These are phyloP conservation scores for Yarrowia sp. DNA, from an alignment of 805 yeast genomes.

Conservation along the genomic window DNA sequence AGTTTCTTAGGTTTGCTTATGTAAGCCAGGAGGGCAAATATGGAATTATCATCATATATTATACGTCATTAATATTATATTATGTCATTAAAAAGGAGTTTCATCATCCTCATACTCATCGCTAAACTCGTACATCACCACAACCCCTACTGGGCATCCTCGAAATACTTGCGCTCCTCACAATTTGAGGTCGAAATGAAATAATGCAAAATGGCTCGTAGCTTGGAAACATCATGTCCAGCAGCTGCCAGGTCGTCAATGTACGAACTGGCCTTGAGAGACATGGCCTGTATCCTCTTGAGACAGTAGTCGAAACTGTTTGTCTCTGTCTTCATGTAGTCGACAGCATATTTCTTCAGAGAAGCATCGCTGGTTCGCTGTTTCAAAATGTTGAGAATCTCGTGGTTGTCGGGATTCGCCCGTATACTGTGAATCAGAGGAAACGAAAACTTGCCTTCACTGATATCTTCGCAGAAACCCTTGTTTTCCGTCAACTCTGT, in stretches of 20 bases:
- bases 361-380: constrained; percentile 50
- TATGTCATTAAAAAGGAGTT: no score
- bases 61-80: not conserved
- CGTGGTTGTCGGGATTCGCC: constrained; percentile 40
- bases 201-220: constrained; percentile 27
- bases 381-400: constrained; percentile 49
- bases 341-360: constrained; percentile 51
- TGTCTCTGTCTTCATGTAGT: constrained; percentile 43
- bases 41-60: no score
- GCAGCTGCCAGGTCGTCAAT: constrained; percentile 26
- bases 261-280: constrained; percentile 32
- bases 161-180: constrained; percentile 2
- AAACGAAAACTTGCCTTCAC: constrained; percentile 85
- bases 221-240: constrained; percentile 24
- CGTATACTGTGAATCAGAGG: constrained; percentile 71
- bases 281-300: constrained; percentile 36
- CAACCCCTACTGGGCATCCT: not conserved
- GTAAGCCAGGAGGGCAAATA: not conserved
- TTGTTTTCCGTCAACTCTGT: constrained; percentile 53
- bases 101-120: not conserved
- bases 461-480: constrained; percentile 80
- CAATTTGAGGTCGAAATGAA: constrained; percentile 26
- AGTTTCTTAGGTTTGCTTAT: not conserved
- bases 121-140: not conserved
- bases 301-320: constrained; percentile 44